Conservation (phyloP, 1,284 basidiomycete species). For the Anthracocystis panici-leucophaei region DNA sequence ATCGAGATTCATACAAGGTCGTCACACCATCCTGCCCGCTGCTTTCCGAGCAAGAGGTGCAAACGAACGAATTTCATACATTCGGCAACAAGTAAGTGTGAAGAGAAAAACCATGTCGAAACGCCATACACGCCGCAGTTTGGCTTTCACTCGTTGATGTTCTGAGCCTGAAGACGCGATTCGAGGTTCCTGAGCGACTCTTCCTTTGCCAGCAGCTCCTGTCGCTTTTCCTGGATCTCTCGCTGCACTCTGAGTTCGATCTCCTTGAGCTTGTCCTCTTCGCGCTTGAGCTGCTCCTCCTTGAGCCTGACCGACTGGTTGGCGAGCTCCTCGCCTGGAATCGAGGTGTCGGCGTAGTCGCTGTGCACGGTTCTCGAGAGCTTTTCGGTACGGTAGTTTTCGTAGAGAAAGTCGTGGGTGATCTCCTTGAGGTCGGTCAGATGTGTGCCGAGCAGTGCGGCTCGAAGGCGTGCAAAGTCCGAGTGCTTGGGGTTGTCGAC, state of each 20-base stretch:
- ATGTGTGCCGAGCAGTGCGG: slow-evolving; percentile 93
- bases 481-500: slow-evolving; percentile 99
- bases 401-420: slow-evolving; percentile 88
- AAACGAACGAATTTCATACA: background rate
- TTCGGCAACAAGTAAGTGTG: background rate
- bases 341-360: slow-evolving; percentile 72
- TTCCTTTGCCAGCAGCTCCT: slow-evolving; percentile 79
- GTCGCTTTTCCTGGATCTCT: slow-evolving; percentile 98
- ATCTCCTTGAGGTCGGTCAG: slow-evolving; percentile 88
- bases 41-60: background rate
- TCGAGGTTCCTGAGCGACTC: slow-evolving; percentile 80
- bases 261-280: slow-evolving; percentile 86
- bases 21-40: background rate
- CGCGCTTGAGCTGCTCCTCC: slow-evolving; percentile 96
- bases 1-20: background rate
- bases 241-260: slow-evolving; percentile 98
- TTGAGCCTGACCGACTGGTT: slow-evolving; percentile 96
- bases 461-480: slow-evolving; percentile 91
- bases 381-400: slow-evolving; percentile 98
- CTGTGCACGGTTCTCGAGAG: slow-evolving; percentile 89
- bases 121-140: background rate
- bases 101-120: background rate
- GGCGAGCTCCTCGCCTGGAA: slow-evolving; percentile 86
- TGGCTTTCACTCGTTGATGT: slow-evolving; percentile 34
- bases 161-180: slow-evolving; percentile 81